Conservation (phyloP, 108 stramenopile species). For the Nannochloropsis gaditana region DNA sequence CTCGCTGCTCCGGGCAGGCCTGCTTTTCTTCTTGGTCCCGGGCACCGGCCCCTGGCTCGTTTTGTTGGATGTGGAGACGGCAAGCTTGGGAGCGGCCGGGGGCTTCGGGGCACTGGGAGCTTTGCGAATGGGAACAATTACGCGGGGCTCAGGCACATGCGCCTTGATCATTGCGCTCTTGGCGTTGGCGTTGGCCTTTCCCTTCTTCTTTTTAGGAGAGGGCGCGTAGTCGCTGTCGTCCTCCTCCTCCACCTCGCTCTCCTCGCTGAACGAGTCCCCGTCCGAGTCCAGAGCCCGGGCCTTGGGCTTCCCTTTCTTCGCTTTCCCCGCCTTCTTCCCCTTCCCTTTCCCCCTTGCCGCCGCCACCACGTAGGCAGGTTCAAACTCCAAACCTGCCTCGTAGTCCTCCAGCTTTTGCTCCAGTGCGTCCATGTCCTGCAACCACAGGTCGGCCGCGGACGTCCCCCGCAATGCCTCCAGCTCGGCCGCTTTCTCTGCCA, state of each 20-base stretch:
- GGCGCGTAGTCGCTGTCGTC: slow-evolving; percentile 26
- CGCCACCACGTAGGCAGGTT: slow-evolving; percentile 50
- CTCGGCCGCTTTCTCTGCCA: slow-evolving; percentile 69
- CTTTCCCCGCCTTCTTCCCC: slow-evolving; percentile 56
- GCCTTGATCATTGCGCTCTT: slow-evolving; percentile 37
- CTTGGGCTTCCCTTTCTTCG: slow-evolving; percentile 43
- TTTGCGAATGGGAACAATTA: neutral
- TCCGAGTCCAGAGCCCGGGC: slow-evolving; percentile 41
- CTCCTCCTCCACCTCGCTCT: slow-evolving; percentile 46
- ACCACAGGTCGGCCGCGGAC: slow-evolving; percentile 74
- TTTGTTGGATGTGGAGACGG: neutral
- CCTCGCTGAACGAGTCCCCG: slow-evolving; percentile 32
- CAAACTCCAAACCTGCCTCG: slow-evolving; percentile 61
- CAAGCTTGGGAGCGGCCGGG: neutral
- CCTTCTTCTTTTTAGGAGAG: slow-evolving; percentile 23
- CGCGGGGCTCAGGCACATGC: neutral
- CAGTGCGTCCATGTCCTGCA: slow-evolving; percentile 82
- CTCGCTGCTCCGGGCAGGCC: neutral
- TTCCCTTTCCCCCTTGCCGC: slow-evolving; percentile 24
- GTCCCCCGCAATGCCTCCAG: slow-evolving; percentile 66
- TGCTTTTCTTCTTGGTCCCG: neutral
- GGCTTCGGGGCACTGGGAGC: neutral
- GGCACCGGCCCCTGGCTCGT: neutral
- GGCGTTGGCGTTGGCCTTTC: slow-evolving; percentile 34
- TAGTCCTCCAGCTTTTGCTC: slow-evolving; percentile 74